These are phyloP conservation scores for Neohortaea acidophila DNA, from an alignment of 495 filamentous ascomycete species.

Conservation along the genomic window DNA sequence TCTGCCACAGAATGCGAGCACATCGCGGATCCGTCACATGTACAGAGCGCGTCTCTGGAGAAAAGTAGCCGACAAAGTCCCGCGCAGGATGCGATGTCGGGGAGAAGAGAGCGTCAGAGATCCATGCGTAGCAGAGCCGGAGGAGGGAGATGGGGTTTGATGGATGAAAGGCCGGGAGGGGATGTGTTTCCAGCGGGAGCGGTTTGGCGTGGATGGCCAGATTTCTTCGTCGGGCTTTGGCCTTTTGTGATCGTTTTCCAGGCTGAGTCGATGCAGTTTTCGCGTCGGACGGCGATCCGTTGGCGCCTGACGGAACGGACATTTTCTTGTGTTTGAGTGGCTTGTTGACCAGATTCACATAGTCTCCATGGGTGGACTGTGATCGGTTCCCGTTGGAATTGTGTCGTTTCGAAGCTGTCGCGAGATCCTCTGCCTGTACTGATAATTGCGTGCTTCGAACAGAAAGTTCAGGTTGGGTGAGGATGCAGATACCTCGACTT, in stretches of 20 bases:
- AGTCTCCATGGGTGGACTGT: too few relatives aligned
- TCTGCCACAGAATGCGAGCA: conserved; percentile 75
- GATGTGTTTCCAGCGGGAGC: conserved; percentile 62
- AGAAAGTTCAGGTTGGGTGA: too few relatives aligned
- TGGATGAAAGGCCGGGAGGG: conserved; percentile 72
- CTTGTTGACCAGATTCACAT: too few relatives aligned
- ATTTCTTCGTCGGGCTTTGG: conserved; percentile 51
- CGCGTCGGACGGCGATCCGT: too few relatives aligned
- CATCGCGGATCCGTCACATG: conserved; percentile 65
- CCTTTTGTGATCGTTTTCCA: conserved; percentile 21
- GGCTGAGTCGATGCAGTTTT: background rate
- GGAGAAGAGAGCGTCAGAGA: conserved; percentile 53
- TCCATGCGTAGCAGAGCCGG: conserved; percentile 57
- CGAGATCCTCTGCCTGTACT: too few relatives aligned
- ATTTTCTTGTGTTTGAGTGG: too few relatives aligned
- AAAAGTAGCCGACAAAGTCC: conserved; percentile 60
- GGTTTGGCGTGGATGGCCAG: conserved; percentile 65
- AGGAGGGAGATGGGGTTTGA: conserved; percentile 83
- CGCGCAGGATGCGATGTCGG: conserved; percentile 48
- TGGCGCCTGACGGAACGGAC: too few relatives aligned
- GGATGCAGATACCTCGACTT: too few relatives aligned
- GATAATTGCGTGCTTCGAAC: too few relatives aligned
- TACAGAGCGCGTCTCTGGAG: conserved; percentile 60
- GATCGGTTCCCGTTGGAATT: too few relatives aligned
- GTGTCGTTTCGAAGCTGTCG: too few relatives aligned